Evolutionary conservation across 2,329 filamentous ascomycete genomes (phyloP).

Genomic region (Penicillium sp.): DNA sequence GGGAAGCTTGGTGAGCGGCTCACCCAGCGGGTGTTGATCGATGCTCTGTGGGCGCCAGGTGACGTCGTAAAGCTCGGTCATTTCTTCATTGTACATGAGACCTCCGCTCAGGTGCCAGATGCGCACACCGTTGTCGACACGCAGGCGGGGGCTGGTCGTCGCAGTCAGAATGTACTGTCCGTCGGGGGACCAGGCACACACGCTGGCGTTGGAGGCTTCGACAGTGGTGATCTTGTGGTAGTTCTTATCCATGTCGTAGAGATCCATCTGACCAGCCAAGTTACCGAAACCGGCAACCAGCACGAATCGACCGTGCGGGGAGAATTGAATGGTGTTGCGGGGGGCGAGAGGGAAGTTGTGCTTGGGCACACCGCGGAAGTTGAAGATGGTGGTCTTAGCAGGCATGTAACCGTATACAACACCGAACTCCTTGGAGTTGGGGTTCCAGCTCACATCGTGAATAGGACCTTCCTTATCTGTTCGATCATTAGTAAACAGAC

Average conservation of each 20-base stretch:
- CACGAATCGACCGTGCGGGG: slow-evolving; percentile 88
- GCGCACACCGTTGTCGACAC: slow-evolving; percentile 94
- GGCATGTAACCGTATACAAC: slow-evolving; percentile 99
- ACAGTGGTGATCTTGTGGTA: slow-evolving; percentile 91
- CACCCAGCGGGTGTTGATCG: slow-evolving; percentile 61
- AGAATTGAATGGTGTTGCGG: slow-evolving; percentile 94
- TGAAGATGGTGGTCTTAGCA: slow-evolving; percentile 98
- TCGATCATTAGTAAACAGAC: background rate
- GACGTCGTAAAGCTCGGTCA: slow-evolving; percentile 91
- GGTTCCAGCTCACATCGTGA: slow-evolving; percentile 97
- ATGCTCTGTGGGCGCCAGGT: slow-evolving; percentile 77
- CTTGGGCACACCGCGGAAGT: slow-evolving; percentile 76
- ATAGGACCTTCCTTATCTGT: slow-evolving; percentile 95
- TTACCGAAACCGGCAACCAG: slow-evolving; percentile 97
- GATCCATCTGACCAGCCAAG: slow-evolving; percentile 93
- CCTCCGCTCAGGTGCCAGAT: slow-evolving; percentile 89
- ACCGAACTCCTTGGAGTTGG: slow-evolving; percentile 95
- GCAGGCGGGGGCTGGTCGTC: slow-evolving; percentile 91
- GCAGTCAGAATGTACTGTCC: slow-evolving; percentile 94
- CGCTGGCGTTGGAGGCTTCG: slow-evolving; percentile 90
- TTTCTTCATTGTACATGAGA: slow-evolving; percentile 94
- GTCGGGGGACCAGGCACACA: slow-evolving; percentile 97
- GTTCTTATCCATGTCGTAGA: slow-evolving; percentile 94
- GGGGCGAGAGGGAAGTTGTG: slow-evolving; percentile 86
- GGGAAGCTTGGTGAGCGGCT: slow-evolving; percentile 74